Base-by-base conservation (phyloP, 768 basidiomycete species). In the Auricularia sp. region DNA sequence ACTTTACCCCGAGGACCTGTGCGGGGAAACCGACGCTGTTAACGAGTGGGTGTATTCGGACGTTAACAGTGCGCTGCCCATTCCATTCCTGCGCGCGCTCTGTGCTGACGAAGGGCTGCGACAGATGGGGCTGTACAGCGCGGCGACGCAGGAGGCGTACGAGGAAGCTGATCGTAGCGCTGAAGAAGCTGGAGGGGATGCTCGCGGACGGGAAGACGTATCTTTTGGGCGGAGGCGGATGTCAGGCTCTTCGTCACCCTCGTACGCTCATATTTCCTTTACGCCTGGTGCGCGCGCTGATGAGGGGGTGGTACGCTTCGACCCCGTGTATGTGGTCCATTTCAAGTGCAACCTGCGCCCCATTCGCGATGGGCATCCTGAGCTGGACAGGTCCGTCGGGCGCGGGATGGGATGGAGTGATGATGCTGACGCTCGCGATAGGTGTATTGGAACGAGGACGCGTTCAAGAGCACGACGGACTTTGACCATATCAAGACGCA, bases 161-260 rank as follows among this genome's bases (percentile, higher is more conserved):
- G 78, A 80, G 66, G 69, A 74, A 76, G 0, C 71, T 82, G 5
- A 74, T 77, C 62, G 71, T 73, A 29, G 71, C 74, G 2, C 72
- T 82, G 58, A 75, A 78, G 63, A 71, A 71, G 29, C 65, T 82
- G 33, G 79, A 82, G 65, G 70, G 74, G 69, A 69, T 77, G 29
- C 73, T 82, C 66, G 76, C 74, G 61, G 11, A 29, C 35, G 79
- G 76, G 35, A 73, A 76, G 68, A 72, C 78, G 45, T 81, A 72
- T 70, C 67, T 81, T 24, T 71, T 81, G 24, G 80, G 80, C 18
- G 75, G 68, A 69, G 54, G 66, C 69, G 8, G 68, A 68, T 47
- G 65, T 58, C 45, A 75, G 80, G 47, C 74, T 81, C n/a, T 81
- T 73, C 73, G 79, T 79, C 8, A 81, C 80, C 6, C 76, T 81